Conservation (phyloP, 345 rosid species). For the Citrus reticulata region DNA sequence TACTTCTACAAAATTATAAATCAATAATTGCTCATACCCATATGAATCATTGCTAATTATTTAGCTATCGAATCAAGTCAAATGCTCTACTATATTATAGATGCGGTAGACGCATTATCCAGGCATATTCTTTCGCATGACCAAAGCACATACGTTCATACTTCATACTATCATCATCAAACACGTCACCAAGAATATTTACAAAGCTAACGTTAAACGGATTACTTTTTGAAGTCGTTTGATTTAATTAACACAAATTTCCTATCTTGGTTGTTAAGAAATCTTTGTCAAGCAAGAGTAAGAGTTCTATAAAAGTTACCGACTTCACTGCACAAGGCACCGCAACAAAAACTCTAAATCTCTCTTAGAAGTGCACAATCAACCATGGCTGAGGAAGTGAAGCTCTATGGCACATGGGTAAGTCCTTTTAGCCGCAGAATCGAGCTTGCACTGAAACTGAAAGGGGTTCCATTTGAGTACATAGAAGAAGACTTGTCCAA, state of each 20-base stretch:
- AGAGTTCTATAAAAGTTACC: neutral
- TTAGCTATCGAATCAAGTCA: too few species aligned
- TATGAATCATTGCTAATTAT: too few species aligned
- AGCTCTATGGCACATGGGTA: constrained; percentile 6
- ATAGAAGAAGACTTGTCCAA: constrained; percentile 27
- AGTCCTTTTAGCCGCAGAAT: constrained; percentile 36
- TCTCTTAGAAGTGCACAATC: neutral
- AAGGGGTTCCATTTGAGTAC: constrained; percentile 39
- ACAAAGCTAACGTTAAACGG: too few species aligned
- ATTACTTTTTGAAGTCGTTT: neutral
- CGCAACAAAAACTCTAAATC: neutral
- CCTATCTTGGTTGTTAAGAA: neutral
- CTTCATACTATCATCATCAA: neutral
- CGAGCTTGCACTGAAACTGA: constrained; percentile 35
- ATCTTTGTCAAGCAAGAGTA: neutral
- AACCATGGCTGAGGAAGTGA: neutral
- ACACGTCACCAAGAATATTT: neutral
- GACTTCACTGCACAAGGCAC: neutral
- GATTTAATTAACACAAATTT: neutral
- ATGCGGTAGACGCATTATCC: too few species aligned
- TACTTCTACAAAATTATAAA: too few species aligned
- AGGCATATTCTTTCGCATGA: too few species aligned
- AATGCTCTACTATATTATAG: too few species aligned
- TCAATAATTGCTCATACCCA: too few species aligned
- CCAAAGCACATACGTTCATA: too few species aligned